Conservation (phyloP, 805 yeast species). For the Nakazawaea ishiwadae region DNA sequence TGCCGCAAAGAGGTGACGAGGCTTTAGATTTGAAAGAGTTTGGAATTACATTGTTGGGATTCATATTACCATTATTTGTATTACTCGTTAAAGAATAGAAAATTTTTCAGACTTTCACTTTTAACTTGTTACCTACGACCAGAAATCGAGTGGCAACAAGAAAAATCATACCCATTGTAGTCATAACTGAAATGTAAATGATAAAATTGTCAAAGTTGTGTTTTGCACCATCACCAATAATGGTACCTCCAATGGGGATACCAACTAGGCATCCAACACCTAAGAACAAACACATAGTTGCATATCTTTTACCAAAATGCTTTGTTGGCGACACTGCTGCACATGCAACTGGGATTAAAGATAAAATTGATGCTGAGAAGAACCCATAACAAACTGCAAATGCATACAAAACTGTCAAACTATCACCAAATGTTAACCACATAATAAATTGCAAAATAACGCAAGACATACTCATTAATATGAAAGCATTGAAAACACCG, state of each 20-base stretch:
- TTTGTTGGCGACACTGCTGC: constrained; percentile 49
- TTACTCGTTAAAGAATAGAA: constrained; percentile 3
- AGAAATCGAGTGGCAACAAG: neutral
- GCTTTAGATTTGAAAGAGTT: neutral
- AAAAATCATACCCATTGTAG: constrained; percentile 13
- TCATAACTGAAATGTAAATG: constrained; percentile 31
- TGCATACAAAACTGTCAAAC: constrained; percentile 36
- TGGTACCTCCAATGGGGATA: constrained; percentile 27
- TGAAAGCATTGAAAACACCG: constrained; percentile 55
- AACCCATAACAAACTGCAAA: constrained; percentile 53
- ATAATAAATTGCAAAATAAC: constrained; percentile 40
- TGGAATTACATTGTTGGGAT: constrained; percentile 7
- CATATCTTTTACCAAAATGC: constrained; percentile 20
- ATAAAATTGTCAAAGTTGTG: constrained; percentile 32
- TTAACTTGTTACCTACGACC: neutral
- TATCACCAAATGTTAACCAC: constrained; percentile 57
- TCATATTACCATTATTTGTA: constrained; percentile 2
- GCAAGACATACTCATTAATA: constrained; percentile 38
- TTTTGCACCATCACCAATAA: constrained; percentile 28
- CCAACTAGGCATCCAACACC: constrained; percentile 27
- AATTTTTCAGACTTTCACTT: neutral
- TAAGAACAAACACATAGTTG: constrained; percentile 23
- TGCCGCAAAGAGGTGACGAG: neutral
- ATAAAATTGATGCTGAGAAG: constrained; percentile 48
- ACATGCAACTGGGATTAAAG: constrained; percentile 56